Conservation (phyloP, 139 green algal species). For the Tetraselmis chui region DNA sequence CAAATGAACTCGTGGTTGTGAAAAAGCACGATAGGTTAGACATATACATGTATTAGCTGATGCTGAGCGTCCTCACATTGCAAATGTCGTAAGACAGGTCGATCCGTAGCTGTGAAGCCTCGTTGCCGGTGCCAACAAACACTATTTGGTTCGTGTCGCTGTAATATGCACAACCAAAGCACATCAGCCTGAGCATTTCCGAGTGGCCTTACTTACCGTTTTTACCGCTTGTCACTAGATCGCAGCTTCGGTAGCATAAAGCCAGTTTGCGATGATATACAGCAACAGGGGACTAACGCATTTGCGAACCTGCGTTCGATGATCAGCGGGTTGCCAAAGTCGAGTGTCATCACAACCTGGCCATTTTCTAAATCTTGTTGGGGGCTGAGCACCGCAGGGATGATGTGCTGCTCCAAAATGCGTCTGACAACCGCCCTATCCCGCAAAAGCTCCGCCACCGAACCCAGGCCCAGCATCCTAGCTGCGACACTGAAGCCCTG, state of each 20-base stretch:
- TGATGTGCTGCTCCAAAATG: not conserved
- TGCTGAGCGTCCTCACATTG: not conserved
- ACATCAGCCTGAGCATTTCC: no score
- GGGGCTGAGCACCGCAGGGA: not conserved
- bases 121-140: not conserved
- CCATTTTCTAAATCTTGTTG: not conserved
- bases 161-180: not conserved
- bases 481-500: not conserved
- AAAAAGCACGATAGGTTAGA: no score
- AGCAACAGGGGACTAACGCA: no score
- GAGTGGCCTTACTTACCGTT: no score
- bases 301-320: not conserved
- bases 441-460: not conserved
- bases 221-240: no score
- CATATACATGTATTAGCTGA: no score
- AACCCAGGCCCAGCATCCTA: not conserved
- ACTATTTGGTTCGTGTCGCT: not conserved
- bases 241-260: no score
- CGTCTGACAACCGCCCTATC: not conserved
- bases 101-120: not conserved
- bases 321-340: not conserved
- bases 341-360: not conserved
- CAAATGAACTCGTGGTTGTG: no score
- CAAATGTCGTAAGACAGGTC: not conserved
- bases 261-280: no score